phyloP scores from a whole-genome alignment of 768 basidiomycete species.

The Tephrocybe sp. region DNA sequence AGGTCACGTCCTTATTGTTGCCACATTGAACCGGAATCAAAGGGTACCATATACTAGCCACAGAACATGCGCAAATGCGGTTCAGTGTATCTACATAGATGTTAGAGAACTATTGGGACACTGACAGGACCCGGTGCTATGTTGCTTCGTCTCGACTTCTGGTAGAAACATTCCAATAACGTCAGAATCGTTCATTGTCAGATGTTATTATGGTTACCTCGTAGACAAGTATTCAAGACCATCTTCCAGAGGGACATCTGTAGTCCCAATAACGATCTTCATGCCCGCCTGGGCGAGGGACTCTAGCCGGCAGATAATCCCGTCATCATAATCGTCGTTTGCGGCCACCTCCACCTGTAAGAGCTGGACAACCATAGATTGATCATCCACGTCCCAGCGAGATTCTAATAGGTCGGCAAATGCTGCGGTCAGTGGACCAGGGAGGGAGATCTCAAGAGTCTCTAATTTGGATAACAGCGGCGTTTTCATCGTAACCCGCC shows the following conservation, averaged over 20 bases:
- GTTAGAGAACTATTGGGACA: too few relatives aligned
- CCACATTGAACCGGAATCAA: too few relatives aligned
- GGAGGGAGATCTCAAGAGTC: constrained; percentile 37
- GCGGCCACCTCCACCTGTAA: constrained; percentile 14
- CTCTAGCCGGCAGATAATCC: constrained; percentile 18
- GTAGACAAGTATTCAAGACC: constrained; percentile 16
- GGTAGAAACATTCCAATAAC: background rate
- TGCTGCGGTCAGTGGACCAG: constrained; percentile 28
- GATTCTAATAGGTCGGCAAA: constrained; percentile 39
- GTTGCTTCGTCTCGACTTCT: constrained; percentile 2
- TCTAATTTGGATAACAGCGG: constrained; percentile 32
- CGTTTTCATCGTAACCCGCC: constrained; percentile 25
- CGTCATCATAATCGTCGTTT: constrained; percentile 17
- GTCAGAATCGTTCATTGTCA: background rate
- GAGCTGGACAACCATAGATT: constrained; percentile 10
- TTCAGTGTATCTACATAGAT: too few relatives aligned
- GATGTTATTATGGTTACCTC: background rate
- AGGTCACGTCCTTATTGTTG: too few relatives aligned
- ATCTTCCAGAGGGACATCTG: constrained; percentile 15
- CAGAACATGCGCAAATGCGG: too few relatives aligned
- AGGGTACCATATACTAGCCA: too few relatives aligned
- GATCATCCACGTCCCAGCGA: constrained; percentile 18
- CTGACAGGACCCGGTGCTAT: too few relatives aligned
- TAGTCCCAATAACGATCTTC: constrained; percentile 15
- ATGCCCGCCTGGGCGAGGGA: constrained; percentile 18